A percentile compares a stretch with the other conserved stretches of the same genome.
Evolutionary conservation across 139 green algal genomes (phyloP).

Genomic region (Monoraphidium neglectum): DNA sequence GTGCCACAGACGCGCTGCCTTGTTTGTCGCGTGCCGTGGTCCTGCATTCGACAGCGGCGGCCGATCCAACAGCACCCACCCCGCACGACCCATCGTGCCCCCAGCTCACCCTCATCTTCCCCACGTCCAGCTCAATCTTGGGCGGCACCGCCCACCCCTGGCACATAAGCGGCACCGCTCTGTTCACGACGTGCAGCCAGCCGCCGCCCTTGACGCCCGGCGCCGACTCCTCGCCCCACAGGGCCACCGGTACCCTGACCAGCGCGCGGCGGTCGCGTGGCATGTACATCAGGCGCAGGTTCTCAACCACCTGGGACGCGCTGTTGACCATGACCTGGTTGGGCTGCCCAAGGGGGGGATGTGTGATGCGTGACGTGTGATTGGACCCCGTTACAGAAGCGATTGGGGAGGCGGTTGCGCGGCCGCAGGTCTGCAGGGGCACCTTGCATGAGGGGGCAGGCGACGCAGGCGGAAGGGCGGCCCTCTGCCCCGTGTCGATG

Average conservation of each 20-base stretch:
- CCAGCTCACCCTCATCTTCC: constrained; percentile 8
- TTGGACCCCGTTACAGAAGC: too few species aligned
- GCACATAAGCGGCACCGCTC: constrained; percentile 6
- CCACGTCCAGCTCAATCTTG: constrained; percentile 12
- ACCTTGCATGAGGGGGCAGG: too few species aligned
- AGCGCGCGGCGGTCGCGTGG: constrained; percentile 4
- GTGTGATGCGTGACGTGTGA: too few species aligned
- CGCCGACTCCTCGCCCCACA: constrained; percentile 14
- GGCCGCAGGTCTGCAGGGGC: too few species aligned
- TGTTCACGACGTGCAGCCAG: constrained; percentile 30
- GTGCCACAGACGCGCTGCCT: too few species aligned
- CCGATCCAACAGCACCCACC: too few species aligned
- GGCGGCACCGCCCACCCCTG: not conserved
- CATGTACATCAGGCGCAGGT: constrained; percentile 22
- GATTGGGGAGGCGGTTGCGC: too few species aligned
- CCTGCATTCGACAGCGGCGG: not conserved
- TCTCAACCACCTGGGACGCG: constrained; percentile 10
- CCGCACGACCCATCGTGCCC: too few species aligned
- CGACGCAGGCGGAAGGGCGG: too few species aligned
- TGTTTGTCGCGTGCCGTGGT: not conserved
- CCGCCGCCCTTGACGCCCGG: constrained; percentile 18
- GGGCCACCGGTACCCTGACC: constrained; percentile 6
- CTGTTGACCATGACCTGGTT: constrained; percentile 24
- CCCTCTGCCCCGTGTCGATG: too few species aligned
- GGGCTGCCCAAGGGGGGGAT: not conserved